phyloP scores from a whole-genome alignment of 2,329 filamentous ascomycete genomes.

The Fusarium fracticaudum region DNA sequence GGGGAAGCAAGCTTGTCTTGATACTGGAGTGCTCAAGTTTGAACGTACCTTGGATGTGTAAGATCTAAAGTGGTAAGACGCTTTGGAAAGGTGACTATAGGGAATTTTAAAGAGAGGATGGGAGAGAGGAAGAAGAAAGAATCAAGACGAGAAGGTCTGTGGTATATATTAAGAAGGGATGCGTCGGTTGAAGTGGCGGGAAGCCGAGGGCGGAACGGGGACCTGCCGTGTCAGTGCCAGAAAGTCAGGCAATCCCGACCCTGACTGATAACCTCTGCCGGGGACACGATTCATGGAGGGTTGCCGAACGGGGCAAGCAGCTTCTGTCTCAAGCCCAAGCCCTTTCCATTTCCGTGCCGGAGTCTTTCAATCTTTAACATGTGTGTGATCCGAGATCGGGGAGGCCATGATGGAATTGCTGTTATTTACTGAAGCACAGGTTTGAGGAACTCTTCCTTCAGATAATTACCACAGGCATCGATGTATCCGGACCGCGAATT shows the following conservation, averaged over 20 bases:
- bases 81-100: conserved; percentile 12
- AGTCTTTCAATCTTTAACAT: background rate
- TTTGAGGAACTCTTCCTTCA: background rate
- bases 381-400: background rate
- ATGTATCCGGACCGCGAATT: background rate
- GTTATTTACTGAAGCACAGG: background rate
- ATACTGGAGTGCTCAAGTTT: background rate
- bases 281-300: conserved; percentile 34
- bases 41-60: conserved; percentile 33
- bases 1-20: background rate
- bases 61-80: conserved; percentile 9
- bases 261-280: conserved; percentile 16
- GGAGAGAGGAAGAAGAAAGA: conserved; percentile 2
- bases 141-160: conserved; percentile 7
- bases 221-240: conserved; percentile 26
- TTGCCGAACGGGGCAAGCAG: conserved; percentile 19
- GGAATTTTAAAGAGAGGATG: conserved; percentile 10
- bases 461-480: background rate
- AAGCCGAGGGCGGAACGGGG: conserved; percentile 22
- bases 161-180: conserved; percentile 29
- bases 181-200: conserved; percentile 26
- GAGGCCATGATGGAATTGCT: background rate
- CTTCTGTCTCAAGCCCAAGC: background rate
- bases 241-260: conserved; percentile 5
- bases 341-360: background rate